Conservation (phyloP, 352 stramenopile genomes). For the Phytophthora vignae region DNA sequence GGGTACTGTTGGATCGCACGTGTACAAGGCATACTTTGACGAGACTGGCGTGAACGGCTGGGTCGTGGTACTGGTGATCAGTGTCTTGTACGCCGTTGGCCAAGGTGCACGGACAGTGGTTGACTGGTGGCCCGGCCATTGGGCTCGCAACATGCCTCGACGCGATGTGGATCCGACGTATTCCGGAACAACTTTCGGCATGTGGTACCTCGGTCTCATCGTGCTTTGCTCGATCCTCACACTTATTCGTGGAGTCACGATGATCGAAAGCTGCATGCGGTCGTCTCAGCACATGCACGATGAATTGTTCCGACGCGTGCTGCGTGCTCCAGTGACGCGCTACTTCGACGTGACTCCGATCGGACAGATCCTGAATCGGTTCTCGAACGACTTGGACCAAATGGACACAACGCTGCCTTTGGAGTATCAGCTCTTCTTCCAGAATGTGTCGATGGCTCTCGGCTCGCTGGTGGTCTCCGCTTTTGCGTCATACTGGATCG, state of each 20-base stretch:
- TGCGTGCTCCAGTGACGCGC: constrained; percentile 50
- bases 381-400: constrained; percentile 62
- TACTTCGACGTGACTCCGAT: no score
- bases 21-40: constrained; percentile 44
- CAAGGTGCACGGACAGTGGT: constrained; percentile 18
- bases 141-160: constrained; percentile 22
- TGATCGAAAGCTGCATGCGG: constrained; percentile 46
- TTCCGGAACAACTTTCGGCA: constrained; percentile 29
- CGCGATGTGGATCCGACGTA: constrained; percentile 38
- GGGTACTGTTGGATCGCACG: constrained; percentile 30
- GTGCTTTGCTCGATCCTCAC: constrained; percentile 33
- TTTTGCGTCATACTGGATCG: constrained; percentile 21
- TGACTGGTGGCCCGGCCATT: constrained; percentile 33
- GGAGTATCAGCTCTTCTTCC: constrained; percentile 47
- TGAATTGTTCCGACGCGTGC: constrained; percentile 49
- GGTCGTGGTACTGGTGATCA: constrained; percentile 9
- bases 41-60: constrained; percentile 33
- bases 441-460: constrained; percentile 39
- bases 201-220: constrained; percentile 53
- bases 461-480: constrained; percentile 46
- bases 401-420: constrained; percentile 48
- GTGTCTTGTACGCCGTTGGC: constrained; percentile 2
- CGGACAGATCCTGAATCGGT: constrained; percentile 39
- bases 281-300: constrained; percentile 46
- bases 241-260: constrained; percentile 36